Base-by-base conservation (phyloP, 2,329 filamentous ascomycete genomes). In the Cladosporium sphaerospermum region DNA sequence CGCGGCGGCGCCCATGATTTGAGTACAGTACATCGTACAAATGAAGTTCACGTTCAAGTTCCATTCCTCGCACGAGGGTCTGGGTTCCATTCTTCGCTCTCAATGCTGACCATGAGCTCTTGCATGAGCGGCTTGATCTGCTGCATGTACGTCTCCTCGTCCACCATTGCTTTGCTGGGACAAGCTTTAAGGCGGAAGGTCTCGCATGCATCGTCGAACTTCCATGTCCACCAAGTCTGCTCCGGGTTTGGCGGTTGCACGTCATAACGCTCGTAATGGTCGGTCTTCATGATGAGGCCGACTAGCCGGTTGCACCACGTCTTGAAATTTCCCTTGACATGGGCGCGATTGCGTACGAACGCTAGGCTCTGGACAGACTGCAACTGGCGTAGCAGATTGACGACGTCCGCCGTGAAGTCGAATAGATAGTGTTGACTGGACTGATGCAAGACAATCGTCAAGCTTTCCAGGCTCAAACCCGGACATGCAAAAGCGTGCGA, bases 1-100 rank as follows among this genome's bases (percentile, higher is more conserved):
- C 8, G 77, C 78, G 62, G 81, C 83, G n/a, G 72, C 83, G 57
- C 81, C 82, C 11, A 41, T 53, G 28, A 42, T 46, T 36, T 53
- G 13, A 41, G 34, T n/a, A 23, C 4, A 33, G 23, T 43, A 28
- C 1, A 39, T 42, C n/a, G 9, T 34, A 45, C 46, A 33, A 54
- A 48, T 57, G 56, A 40, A 57, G 56, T 60, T 62, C 37, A 61
- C n/a, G n/a, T 39, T 51, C 32, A 51, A 51, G 48, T 51, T 11
- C 48, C 48, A 8, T 51, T 51, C 13, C 48, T 54, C 5, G 45
- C 49, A 42, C 67, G 59, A n/a, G 68, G 66, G 61, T 71, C 68
- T 14, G 65, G 64, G 59, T 70, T 70, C 59, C 64, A 67, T 53
- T 68, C 67, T 54, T 71, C 69, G 9, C 49, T 56, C 60, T 69